phyloP scores from a whole-genome alignment of 352 stramenopile species.

The Bremia lactucae region DNA sequence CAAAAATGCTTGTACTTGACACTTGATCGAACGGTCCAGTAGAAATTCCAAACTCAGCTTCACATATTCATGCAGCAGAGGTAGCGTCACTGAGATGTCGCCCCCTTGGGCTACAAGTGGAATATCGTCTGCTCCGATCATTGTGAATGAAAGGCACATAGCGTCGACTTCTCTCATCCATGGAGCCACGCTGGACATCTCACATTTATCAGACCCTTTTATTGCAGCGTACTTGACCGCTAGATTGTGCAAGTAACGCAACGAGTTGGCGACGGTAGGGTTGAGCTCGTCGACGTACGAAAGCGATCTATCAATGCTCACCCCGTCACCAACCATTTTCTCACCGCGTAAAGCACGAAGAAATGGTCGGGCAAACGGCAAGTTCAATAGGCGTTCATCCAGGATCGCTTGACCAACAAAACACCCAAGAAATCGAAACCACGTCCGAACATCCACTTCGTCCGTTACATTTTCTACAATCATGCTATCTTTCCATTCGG shows the following conservation, averaged over 20 bases:
- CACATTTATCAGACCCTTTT: not conserved
- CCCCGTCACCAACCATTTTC: conserved; percentile 28
- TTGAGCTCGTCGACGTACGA: conserved; percentile 58
- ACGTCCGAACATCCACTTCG: conserved; percentile 27
- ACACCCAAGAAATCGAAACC: conserved; percentile 62
- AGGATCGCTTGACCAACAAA: conserved; percentile 69
- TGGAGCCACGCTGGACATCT: conserved; percentile 10
- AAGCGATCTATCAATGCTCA: conserved; percentile 41
- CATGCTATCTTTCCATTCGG: conserved; percentile 2
- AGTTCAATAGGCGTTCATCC: conserved; percentile 73
- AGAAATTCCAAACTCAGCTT: conserved; percentile 38
- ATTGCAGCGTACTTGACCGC: conserved; percentile 7
- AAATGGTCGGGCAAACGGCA: conserved; percentile 71
- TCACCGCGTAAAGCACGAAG: conserved; percentile 48
- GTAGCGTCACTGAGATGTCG: conserved; percentile 32
- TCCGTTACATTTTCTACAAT: conserved; percentile 9
- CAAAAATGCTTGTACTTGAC: conserved; percentile 55
- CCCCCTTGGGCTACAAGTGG: conserved; percentile 36
- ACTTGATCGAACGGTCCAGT: conserved; percentile 47
- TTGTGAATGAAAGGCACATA: conserved; percentile 67
- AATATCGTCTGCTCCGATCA: conserved; percentile 56
- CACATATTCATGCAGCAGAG: conserved; percentile 48
- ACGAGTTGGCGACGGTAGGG: conserved; percentile 48
- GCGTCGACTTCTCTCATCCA: conserved; percentile 34
- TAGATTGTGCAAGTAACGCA: conserved; percentile 44